Evolutionary conservation across 2,329 filamentous ascomycete genomes (phyloP).

Genomic region (Colletotrichum shisoi): DNA sequence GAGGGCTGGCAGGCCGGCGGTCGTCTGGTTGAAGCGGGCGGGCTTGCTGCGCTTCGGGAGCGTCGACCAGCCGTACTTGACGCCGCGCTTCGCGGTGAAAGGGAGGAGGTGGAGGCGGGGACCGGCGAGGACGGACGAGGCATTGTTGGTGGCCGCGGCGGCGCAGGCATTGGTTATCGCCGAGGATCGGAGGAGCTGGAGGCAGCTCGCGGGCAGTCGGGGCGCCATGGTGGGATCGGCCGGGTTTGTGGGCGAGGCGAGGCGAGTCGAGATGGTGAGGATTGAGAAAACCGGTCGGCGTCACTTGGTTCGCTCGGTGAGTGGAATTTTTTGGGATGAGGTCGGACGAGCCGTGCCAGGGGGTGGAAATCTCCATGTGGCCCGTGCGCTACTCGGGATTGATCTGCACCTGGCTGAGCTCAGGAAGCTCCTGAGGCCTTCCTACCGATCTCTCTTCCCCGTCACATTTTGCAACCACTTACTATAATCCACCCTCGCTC

Average conservation of each 20-base stretch:
- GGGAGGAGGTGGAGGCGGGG: conserved; percentile 55
- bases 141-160: neutral
- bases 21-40: conserved; percentile 66
- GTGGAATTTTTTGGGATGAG: conserved; percentile 40
- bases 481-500: too few relatives aligned
- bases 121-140: conserved; percentile 17
- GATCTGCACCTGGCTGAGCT: neutral
- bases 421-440: neutral
- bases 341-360: conserved; percentile 31
- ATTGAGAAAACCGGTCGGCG: conserved; percentile 14
- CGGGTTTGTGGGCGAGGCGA: neutral
- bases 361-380: conserved; percentile 33
- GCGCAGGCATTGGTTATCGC: conserved; percentile 26
- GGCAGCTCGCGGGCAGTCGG: conserved; percentile 38
- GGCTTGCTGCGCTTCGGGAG: conserved; percentile 61
- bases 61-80: conserved; percentile 70
- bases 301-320: conserved; percentile 11
- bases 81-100: conserved; percentile 56
- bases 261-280: conserved; percentile 1
- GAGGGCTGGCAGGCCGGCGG: conserved; percentile 63
- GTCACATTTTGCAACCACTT: too few relatives aligned
- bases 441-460: neutral
- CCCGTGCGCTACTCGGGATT: conserved; percentile 24
- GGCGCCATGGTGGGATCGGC: conserved; percentile 37
- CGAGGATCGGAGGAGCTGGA: conserved; percentile 36